Evolutionary conservation across 192 early-diverging fungal genomes (phyloP), one percentile per base, ranked within the genome.

Genomic region (Kickxella alabastrina): DNA sequence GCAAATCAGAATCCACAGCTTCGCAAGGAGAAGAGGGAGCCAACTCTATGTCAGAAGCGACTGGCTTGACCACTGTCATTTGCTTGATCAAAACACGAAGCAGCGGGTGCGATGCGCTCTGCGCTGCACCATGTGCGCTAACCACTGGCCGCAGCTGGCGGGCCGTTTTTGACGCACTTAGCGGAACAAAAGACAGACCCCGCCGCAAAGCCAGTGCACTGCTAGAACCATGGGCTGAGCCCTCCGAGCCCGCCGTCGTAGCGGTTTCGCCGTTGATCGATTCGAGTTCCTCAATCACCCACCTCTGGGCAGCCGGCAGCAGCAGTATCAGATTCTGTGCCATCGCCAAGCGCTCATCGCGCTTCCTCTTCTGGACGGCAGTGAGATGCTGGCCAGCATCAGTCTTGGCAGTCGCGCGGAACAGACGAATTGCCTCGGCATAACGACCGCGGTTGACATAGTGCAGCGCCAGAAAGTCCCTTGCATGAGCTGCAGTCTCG

Each of bases 391-490:
- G 6, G 10, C 35, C 53, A 13, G 31, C 27, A 17, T 63, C 66
- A 12, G 34, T 25, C 47, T 45, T 49, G 21, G 57, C 53, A 21
- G 51, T 53, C 14, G 47, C 52, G 10, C 45, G 45, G 51, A 68
- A 68, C 43, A 69, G n/a, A 25, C 65, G 60, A 19, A 75, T 69
- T 3, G 72, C 72, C 38, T 68, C 72, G 1, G 59, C 62, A 27
- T 68, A 68, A 1, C 66, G 51, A 14, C 72, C 72, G 13, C 62
- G 49, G 43, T 68, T 59, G 35, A 75, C 66, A 21, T 59, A 68
- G 27, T 75, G 51, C 27, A 75, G 57, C 19, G 72, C 72, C 49
- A 75, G 49, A 61, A 75, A 75, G 43, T 75, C 72, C 41, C 45
- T 53, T 6, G 57, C 60, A 29, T 60, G 57, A 5, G 32, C 34